Evolutionary conservation across 257 asterid genomes (phyloP), one percentile per base, ranked within the genome.

Genomic region (Linderniella brevidens): DNA sequence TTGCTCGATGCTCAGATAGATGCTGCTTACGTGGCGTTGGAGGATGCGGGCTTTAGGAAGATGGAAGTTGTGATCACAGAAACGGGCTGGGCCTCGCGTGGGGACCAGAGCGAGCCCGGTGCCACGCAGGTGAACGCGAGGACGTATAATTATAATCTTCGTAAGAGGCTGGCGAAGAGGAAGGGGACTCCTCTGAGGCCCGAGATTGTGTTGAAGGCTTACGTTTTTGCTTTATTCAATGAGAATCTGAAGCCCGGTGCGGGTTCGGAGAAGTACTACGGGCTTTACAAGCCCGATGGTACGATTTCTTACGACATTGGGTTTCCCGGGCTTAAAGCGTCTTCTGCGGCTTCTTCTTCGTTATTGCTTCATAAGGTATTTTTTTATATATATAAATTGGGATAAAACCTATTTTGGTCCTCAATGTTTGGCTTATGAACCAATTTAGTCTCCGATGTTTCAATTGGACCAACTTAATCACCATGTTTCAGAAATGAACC

Each of bases 31-130:
- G 94, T 70, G 37, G 99, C 99, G 15, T 51, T 90, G 56, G 94
- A 85, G 49, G 67, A 68, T 47, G 92, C 86, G 4, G 94, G 96
- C 8, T 75, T 59, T 57, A 60, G 55, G 32, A 73, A 75, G 44
- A 85, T 90, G 94, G 96, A 90, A 56, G 92, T 90, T 48, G 76
- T 90, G 41, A 63, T 90, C 41, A 85, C 99, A 0, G 99, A 90
- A 66, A 90, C 99, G 0, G 99, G 99, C 19, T 90, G 99, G 99
- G 94, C 99, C 56, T 90, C 99, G 52, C 71, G 52, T 43, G 99
- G 99, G 19, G 99, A 72, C 52, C 77, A 75, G 56, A 81, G 41
- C 49, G 96, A 90, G 58, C 75, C 96, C 44, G 93, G 83, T 45
- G 99, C 99, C 10, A 81, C 86, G 0, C 52, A 55, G 0, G 51